Conservation (phyloP, 345 rosid genomes). For the Trapa incisa region DNA sequence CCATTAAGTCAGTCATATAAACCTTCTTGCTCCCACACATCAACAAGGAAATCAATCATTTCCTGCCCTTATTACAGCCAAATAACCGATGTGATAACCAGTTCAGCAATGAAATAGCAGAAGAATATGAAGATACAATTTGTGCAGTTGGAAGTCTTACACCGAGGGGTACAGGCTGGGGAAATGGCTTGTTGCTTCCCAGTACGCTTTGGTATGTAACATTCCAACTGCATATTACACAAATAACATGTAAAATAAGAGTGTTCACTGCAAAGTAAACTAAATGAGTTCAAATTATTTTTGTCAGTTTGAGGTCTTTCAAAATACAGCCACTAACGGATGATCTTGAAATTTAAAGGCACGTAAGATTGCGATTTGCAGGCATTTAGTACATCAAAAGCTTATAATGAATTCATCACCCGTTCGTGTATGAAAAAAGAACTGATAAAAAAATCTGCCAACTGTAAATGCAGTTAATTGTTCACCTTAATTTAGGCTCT, state of each 20-base stretch:
- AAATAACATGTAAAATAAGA: slow-evolving; percentile 16
- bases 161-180: slow-evolving; percentile 60
- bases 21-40: slow-evolving; percentile 88
- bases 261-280: neutral
- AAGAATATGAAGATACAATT: too few species aligned
- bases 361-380: too few species aligned
- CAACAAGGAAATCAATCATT: slow-evolving; percentile 94
- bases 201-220: slow-evolving; percentile 58
- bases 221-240: slow-evolving; percentile 57
- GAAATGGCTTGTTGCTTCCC: slow-evolving; percentile 76
- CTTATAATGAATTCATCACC: neutral
- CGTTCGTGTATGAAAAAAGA: neutral
- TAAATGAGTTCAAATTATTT: too few species aligned
- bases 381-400: neutral
- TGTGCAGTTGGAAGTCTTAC: slow-evolving; percentile 23
- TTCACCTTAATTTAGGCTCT: slow-evolving; percentile 58
- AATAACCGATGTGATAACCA: neutral
- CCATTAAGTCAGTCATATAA: slow-evolving; percentile 42
- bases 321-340: too few species aligned
- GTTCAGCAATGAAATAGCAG: neutral
- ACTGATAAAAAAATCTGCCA: neutral
- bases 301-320: too few species aligned
- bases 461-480: slow-evolving; percentile 7
- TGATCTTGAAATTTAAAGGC: too few species aligned
- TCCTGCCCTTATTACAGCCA: slow-evolving; percentile 31